Conservation (phyloP, 352 stramenopile genomes). For the Pythium dissimile region DNA sequence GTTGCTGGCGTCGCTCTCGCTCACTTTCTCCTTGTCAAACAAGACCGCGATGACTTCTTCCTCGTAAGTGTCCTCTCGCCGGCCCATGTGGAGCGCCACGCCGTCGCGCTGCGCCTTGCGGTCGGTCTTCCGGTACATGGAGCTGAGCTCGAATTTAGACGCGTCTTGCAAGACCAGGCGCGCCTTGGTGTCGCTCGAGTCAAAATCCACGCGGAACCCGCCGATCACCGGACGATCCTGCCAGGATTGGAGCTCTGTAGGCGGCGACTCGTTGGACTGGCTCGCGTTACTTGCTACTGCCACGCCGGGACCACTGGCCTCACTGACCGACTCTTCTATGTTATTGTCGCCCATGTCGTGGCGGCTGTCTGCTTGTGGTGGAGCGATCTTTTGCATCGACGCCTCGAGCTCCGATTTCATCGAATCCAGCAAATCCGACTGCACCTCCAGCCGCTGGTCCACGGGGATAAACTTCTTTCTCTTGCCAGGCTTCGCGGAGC, state of each 20-base stretch:
- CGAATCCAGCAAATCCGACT: slow-evolving; percentile 51
- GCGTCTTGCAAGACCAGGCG: slow-evolving; percentile 69
- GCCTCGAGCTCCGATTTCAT: slow-evolving; percentile 70
- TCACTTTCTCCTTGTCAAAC: slow-evolving; percentile 85
- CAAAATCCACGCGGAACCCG: slow-evolving; percentile 54
- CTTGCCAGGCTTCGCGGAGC: slow-evolving; percentile 31
- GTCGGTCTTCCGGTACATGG: slow-evolving; percentile 87
- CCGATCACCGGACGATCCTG: slow-evolving; percentile 44
- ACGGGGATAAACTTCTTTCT: slow-evolving; percentile 37
- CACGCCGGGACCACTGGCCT: slow-evolving; percentile 2
- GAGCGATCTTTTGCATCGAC: slow-evolving; percentile 30
- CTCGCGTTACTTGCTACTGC: slow-evolving; percentile 2
- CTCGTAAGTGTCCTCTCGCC: slow-evolving; percentile 72
- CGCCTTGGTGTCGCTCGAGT: slow-evolving; percentile 73
- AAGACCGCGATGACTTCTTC: slow-evolving; percentile 80
- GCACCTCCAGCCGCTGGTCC: slow-evolving; percentile 52
- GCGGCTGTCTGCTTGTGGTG: not conserved
- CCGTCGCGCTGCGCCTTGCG: slow-evolving; percentile 68
- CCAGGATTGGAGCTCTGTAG: slow-evolving; percentile 38
- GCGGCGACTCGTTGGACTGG: slow-evolving; percentile 7
- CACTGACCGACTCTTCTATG: not conserved
- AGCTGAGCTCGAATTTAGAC: slow-evolving; percentile 70
- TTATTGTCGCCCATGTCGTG: slow-evolving; percentile 1
- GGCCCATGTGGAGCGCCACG: slow-evolving; percentile 68
- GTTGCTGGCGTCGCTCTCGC: slow-evolving; percentile 55